Evolutionary conservation across 2,329 filamentous ascomycete genomes (phyloP).

Genomic region (Xylaria sp.): DNA sequence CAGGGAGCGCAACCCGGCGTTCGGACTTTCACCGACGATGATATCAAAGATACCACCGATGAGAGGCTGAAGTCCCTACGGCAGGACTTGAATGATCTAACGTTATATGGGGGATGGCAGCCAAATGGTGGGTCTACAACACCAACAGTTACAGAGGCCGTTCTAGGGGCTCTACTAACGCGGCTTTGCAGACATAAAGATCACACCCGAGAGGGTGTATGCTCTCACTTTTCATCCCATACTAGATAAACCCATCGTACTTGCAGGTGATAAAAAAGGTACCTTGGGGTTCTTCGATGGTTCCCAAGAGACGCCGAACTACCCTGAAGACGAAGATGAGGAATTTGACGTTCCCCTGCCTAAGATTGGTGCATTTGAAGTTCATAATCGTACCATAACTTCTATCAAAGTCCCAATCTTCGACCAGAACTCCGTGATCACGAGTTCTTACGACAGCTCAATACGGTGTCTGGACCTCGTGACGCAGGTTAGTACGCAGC

Average conservation of each 20-base stretch:
- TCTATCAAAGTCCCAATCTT: conserved; percentile 81
- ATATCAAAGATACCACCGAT: conserved; percentile 82
- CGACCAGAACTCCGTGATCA: conserved; percentile 80
- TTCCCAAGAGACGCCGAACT: conserved; percentile 70
- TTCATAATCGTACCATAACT: conserved; percentile 88
- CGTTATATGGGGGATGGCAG: conserved; percentile 84
- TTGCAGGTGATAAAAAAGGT: conserved; percentile 94
- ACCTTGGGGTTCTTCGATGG: conserved; percentile 92
- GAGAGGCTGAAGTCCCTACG: conserved; percentile 78
- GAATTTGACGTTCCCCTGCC: conserved; percentile 76
- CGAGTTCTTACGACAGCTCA: conserved; percentile 91
- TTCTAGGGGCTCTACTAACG: not conserved
- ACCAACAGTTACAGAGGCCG: not conserved
- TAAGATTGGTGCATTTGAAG: conserved; percentile 88
- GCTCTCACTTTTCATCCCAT: conserved; percentile 89
- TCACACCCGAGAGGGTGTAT: conserved; percentile 89
- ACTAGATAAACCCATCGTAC: conserved; percentile 84
- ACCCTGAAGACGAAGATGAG: conserved; percentile 72
- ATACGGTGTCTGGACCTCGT: conserved; percentile 87
- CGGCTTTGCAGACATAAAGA: conserved; percentile 78
- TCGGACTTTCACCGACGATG: conserved; percentile 86
- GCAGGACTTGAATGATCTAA: conserved; percentile 79
- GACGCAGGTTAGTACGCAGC: conserved; percentile 81
- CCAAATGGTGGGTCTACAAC: conserved; percentile 72
- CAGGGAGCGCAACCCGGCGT: conserved; percentile 82